Percentiles rank a stretch among this genome's conserved stretches.
Conservation (phyloP, 2,329 filamentous ascomycete species). For the Alternaria rosae region DNA sequence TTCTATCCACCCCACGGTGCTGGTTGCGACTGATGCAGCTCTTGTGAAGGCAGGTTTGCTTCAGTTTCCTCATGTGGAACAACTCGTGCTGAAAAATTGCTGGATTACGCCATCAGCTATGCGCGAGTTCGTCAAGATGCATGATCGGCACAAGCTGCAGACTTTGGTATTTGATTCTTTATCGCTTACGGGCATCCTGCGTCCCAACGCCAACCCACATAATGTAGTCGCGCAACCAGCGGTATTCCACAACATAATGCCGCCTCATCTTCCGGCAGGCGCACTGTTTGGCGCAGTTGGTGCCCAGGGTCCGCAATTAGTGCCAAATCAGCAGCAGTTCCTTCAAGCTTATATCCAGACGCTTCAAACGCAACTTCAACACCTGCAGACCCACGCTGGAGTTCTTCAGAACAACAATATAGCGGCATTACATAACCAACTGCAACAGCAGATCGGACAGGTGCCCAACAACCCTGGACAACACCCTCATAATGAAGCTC, state of each 20-base stretch:
- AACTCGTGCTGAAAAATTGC: constrained; percentile 72
- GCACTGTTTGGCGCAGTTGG: constrained; percentile 12
- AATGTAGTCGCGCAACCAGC: constrained; percentile 3
- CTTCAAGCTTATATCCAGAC: constrained; percentile 27
- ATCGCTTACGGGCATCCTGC: constrained; percentile 60
- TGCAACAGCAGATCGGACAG: constrained; percentile 23
- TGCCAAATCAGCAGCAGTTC: constrained; percentile 20
- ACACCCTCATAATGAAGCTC: not conserved
- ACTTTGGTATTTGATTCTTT: constrained; percentile 69
- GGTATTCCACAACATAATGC: constrained; percentile 1
- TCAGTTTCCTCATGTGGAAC: constrained; percentile 64
- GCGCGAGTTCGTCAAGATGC: constrained; percentile 58
- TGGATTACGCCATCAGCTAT: constrained; percentile 70
- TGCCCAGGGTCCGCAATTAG: constrained; percentile 14
- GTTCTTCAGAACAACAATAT: constrained; percentile 26
- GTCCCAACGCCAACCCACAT: constrained; percentile 15
- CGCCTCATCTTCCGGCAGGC: constrained; percentile 4
- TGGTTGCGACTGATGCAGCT: constrained; percentile 17
- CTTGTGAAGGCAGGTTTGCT: constrained; percentile 49
- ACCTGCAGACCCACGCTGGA: constrained; percentile 25
- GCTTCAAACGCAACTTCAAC: constrained; percentile 30
- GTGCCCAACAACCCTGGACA: constrained; percentile 1
- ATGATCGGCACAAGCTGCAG: constrained; percentile 59
- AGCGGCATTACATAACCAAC: constrained; percentile 17
- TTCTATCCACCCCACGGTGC: constrained; percentile 8